phyloP scores from a whole-genome alignment of 805 yeast species.

The Metschnikowia matae region DNA sequence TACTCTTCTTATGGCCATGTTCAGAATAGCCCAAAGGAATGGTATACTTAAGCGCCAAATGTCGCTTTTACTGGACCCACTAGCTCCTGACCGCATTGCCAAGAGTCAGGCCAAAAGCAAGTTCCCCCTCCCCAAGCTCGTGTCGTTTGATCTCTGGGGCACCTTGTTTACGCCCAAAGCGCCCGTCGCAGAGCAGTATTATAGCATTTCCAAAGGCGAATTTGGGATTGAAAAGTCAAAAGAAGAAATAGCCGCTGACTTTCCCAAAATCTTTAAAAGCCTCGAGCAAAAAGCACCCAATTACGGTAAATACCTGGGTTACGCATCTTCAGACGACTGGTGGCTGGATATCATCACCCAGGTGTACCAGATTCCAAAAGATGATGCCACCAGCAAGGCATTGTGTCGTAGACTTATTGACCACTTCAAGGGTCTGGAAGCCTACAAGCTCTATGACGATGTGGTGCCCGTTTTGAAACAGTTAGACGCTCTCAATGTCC shows the following conservation, averaged over 20 bases:
- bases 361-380: conserved; percentile 35
- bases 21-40: background rate
- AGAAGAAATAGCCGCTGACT: conserved; percentile 23
- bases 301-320: conserved; percentile 48
- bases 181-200: conserved; percentile 54
- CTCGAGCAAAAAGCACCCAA: conserved; percentile 48
- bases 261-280: conserved; percentile 31
- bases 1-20: background rate
- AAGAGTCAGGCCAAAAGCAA: conserved; percentile 12
- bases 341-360: conserved; percentile 51
- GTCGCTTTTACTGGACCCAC: conserved; percentile 13
- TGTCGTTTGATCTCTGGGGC: conserved; percentile 67
- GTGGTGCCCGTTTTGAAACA: conserved; percentile 42
- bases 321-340: conserved; percentile 41
- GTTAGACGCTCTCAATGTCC: conserved; percentile 28
- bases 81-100: conserved; percentile 13
- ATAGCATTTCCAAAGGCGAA: conserved; percentile 38
- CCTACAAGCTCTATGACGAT: conserved; percentile 53
- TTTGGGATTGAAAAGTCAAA: conserved; percentile 38
- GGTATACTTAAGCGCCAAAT: background rate
- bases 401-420: conserved; percentile 44
- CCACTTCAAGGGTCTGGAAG: conserved; percentile 48
- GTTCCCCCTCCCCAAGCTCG: conserved; percentile 41
- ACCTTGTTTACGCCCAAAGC: conserved; percentile 57
- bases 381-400: conserved; percentile 22